These are phyloP conservation scores for Biscogniauxia marginata DNA, from an alignment of 2,329 filamentous ascomycete genomes.

Conservation along the genomic window DNA sequence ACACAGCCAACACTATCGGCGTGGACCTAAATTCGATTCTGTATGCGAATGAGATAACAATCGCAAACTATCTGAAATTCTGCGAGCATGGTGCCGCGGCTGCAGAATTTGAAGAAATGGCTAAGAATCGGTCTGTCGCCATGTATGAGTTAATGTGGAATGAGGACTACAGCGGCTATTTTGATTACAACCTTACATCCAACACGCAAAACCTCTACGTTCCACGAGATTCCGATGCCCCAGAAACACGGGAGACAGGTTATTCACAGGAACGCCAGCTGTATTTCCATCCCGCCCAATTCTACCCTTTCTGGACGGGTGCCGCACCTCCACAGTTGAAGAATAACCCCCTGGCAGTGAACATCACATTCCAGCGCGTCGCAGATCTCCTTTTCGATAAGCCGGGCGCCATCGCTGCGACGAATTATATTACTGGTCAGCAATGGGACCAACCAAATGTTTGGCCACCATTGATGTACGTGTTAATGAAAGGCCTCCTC, in stretches of 20 bases:
- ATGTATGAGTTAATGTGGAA: constrained; percentile 67
- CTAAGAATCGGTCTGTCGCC: constrained; percentile 54
- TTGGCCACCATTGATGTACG: constrained; percentile 66
- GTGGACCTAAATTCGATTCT: constrained; percentile 69
- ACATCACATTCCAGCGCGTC: constrained; percentile 53
- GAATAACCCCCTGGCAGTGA: constrained; percentile 57
- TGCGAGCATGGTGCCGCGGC: constrained; percentile 52
- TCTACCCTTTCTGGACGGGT: constrained; percentile 69
- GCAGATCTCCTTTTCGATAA: constrained; percentile 49
- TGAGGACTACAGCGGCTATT: constrained; percentile 60
- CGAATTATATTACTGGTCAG: constrained; percentile 59
- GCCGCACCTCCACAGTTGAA: constrained; percentile 58
- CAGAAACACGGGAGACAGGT: constrained; percentile 38
- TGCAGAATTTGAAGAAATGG: constrained; percentile 47
- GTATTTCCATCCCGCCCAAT: constrained; percentile 57
- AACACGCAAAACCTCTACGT: constrained; percentile 54
- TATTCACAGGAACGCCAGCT: constrained; percentile 57
- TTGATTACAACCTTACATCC: constrained; percentile 67
- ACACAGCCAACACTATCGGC: constrained; percentile 56
- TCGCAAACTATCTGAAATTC: constrained; percentile 52
- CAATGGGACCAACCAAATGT: constrained; percentile 72
- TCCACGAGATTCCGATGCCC: constrained; percentile 46
- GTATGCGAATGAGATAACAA: constrained; percentile 62
- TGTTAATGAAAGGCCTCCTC: constrained; percentile 60
- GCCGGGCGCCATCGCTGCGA: constrained; percentile 59